Evolutionary conservation across 257 asterid species (phyloP).

Genomic region (Nyctanthes arbortristis): DNA sequence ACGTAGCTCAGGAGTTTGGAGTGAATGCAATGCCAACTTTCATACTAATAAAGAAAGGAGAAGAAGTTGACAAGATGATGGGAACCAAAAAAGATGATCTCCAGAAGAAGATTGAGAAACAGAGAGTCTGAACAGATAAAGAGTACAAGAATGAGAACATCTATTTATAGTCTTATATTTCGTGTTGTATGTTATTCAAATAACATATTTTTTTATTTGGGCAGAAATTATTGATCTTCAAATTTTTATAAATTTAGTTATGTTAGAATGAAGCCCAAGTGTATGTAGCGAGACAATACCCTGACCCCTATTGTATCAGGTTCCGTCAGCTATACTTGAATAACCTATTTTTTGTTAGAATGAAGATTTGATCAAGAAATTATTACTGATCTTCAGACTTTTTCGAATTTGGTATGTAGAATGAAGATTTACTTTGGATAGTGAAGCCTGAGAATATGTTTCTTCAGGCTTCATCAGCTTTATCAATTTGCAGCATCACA

Average conservation of each 20-base stretch:
- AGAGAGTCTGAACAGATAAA: not conserved
- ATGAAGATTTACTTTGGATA: not conserved
- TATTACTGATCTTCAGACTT: not conserved
- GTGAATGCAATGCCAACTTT: conserved; percentile 73
- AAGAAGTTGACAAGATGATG: conserved; percentile 58
- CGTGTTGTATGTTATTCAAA: not conserved
- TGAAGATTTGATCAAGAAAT: not conserved
- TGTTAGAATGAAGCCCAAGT: not conserved
- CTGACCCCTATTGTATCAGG: too few species aligned
- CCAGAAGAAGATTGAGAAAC: conserved; percentile 47
- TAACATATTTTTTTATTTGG: not conserved
- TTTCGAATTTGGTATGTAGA: not conserved
- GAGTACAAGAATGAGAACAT: not conserved
- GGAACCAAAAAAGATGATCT: conserved; percentile 49
- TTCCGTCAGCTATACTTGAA: not conserved
- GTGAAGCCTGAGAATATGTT: not conserved
- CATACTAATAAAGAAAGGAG: conserved; percentile 59
- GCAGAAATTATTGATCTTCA: not conserved
- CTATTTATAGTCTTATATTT: not conserved
- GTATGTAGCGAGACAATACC: too few species aligned
- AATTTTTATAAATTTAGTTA: not conserved
- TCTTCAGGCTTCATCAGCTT: not conserved
- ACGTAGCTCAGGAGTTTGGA: conserved; percentile 59
- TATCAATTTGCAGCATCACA: not conserved
- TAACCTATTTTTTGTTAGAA: not conserved